Evolutionary conservation across 2,329 filamentous ascomycete species (phyloP).

Genomic region (Paramyrothecium roridum): DNA sequence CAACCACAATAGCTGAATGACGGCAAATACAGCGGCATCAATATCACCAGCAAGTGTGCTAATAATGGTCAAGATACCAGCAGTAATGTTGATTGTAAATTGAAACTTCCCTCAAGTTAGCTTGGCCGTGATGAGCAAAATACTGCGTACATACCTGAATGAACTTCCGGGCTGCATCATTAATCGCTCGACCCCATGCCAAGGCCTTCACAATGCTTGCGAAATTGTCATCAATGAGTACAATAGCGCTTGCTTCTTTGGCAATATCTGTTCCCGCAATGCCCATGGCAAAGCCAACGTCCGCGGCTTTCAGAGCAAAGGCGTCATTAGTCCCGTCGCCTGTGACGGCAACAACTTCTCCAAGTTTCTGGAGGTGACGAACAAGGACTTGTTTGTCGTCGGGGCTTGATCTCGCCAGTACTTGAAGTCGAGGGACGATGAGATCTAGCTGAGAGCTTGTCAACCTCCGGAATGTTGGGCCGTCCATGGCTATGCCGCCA

Average conservation of each 20-base stretch:
- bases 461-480: conserved; percentile 57
- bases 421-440: conserved; percentile 44
- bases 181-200: conserved; percentile 67
- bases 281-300: conserved; percentile 68
- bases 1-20: conserved; percentile 66
- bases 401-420: conserved; percentile 56
- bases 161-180: conserved; percentile 67
- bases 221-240: conserved; percentile 66
- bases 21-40: conserved; percentile 58
- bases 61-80: conserved; percentile 62
- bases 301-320: conserved; percentile 61
- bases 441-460: conserved; percentile 49
- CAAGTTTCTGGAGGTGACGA: conserved; percentile 47
- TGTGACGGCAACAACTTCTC: conserved; percentile 60
- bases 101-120: conserved; percentile 41
- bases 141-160: conserved; percentile 43
- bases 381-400: conserved; percentile 59
- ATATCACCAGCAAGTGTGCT: conserved; percentile 55
- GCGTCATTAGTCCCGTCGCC: conserved; percentile 68
- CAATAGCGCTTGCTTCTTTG: conserved; percentile 67
- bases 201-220: conserved; percentile 63
- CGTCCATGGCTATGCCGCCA: conserved; percentile 64
- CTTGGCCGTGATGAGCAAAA: not conserved
- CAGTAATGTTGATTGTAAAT: conserved; percentile 70
- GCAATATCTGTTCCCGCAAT: conserved; percentile 65